Evolutionary conservation across 352 stramenopile genomes (phyloP), one percentile per base, ranked within the genome.

Genomic region (Globisporangium perplexum): DNA sequence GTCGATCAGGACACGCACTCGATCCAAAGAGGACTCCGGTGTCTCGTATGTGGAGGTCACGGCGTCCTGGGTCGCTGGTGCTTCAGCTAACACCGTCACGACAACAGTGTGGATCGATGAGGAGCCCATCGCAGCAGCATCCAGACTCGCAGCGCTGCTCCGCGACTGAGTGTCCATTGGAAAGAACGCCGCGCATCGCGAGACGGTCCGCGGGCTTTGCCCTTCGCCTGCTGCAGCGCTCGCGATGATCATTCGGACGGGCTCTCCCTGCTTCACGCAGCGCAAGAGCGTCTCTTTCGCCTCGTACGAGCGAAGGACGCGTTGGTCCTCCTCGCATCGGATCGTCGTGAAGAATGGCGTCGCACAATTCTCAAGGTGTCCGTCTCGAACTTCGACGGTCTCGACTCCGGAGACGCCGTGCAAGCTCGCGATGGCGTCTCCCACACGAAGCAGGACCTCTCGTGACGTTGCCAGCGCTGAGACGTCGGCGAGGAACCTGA

Each of bases 261-360:
- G n/a, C 35, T 58, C 31, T 17, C 7, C 23, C 38, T 42, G 18
- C 33, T 47, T 39, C 8, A 26, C 23, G 18, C 45, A 59, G 10
- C 15, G 28, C n/a, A n/a, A 20, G 18, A 53, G 38, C 35, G 53
- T 45, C 3, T 59, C 45, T 47, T 41, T 43, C 18, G 51, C n/a
- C 8, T 48, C 35, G 20, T 52, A 4, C 8, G 53, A 59, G 30
- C 45, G 35, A 30, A 53, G 3, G 24, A 42, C 12, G 10, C 33
- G 11, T 20, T 47, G 33, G 31, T 53, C 45, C 17, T 41, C n/a
- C 0, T 47, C 45, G 45, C 23, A 35, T 15, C 10, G 15, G 2
- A 59, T 26, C n/a, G 44, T 48, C 8, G 53, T 42, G 38, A 59
- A 59, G 14, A 59, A 12, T 7, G 33, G 47, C 8, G 53, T 20